These are phyloP conservation scores for Epichloe coenophiala DNA, from an alignment of 2,329 filamentous ascomycete species.

Conservation along the genomic window DNA sequence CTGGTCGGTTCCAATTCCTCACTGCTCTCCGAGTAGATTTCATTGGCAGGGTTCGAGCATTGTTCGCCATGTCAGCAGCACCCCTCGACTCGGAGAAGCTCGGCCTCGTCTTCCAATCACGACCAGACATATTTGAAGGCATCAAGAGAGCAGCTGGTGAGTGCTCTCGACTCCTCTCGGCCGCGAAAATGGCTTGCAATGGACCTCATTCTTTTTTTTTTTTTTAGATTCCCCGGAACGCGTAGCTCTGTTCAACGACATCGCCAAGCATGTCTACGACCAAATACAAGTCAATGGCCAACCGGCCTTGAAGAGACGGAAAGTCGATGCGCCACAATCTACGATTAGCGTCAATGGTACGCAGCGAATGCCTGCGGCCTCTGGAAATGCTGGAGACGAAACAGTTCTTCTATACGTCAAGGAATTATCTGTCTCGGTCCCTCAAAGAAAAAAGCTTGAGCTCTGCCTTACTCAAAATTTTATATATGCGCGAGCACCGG, in stretches of 20 bases:
- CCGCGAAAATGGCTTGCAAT: neutral
- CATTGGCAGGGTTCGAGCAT: neutral
- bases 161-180: constrained; percentile 5
- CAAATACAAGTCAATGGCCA: constrained; percentile 27
- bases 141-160: constrained; percentile 41
- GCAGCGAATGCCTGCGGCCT: neutral
- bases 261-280: constrained; percentile 35
- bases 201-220: neutral
- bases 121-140: constrained; percentile 41
- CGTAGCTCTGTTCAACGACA: constrained; percentile 42
- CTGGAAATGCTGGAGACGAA: constrained; percentile 30
- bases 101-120: constrained; percentile 37
- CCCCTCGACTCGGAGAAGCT: constrained; percentile 37
- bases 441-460: constrained; percentile 58
- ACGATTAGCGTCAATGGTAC: constrained; percentile 10
- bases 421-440: constrained; percentile 53
- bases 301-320: constrained; percentile 38
- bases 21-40: neutral
- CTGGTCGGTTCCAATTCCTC: constrained; percentile 4
- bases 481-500: constrained; percentile 42
- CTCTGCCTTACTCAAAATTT: constrained; percentile 47
- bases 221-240: constrained; percentile 39
- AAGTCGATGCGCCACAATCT: constrained; percentile 30
- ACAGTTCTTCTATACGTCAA: constrained; percentile 45
- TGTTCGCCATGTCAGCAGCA: constrained; percentile 22